These are phyloP conservation scores for Cercospora sp. DNA, from an alignment of 2,329 filamentous ascomycete species.

Conservation along the genomic window DNA sequence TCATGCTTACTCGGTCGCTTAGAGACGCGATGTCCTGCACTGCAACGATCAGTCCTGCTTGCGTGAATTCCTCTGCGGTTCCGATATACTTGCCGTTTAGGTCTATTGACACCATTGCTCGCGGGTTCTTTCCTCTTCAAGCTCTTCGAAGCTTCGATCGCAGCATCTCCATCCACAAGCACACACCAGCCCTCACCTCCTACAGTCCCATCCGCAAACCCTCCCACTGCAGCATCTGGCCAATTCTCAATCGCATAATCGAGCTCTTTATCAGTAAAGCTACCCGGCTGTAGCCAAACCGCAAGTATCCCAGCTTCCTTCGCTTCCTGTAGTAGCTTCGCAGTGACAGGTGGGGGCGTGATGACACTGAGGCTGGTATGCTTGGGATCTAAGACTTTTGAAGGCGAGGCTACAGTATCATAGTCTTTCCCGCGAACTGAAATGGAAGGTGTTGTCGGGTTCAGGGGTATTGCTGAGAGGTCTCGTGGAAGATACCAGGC, in stretches of 20 bases:
- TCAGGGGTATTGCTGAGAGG: conserved; percentile 79
- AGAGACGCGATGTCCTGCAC: conserved; percentile 20
- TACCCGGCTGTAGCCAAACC: conserved; percentile 90
- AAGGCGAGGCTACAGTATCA: conserved; percentile 65
- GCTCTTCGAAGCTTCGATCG: conserved; percentile 51
- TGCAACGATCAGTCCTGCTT: conserved; percentile 14
- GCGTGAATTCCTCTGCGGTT: not conserved
- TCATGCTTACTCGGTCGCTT: conserved; percentile 10
- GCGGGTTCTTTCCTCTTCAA: conserved; percentile 2
- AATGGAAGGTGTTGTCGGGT: conserved; percentile 69
- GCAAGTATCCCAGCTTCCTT: conserved; percentile 69
- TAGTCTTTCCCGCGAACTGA: conserved; percentile 61
- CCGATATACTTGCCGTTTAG: conserved; percentile 14
- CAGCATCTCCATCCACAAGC: conserved; percentile 75
- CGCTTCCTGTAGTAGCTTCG: conserved; percentile 73
- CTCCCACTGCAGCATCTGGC: conserved; percentile 65
- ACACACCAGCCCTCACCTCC: conserved; percentile 84
- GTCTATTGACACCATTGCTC: not conserved
- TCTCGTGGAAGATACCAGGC: conserved; percentile 80
- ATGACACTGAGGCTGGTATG: conserved; percentile 81
- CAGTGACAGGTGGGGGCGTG: conserved; percentile 78
- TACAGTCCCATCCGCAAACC: conserved; percentile 63
- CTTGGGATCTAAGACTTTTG: conserved; percentile 63
- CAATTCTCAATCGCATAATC: conserved; percentile 70
- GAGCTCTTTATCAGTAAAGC: conserved; percentile 75